phyloP scores from a whole-genome alignment of 495 filamentous ascomycete genomes.

The Aspergillus conjunctus region DNA sequence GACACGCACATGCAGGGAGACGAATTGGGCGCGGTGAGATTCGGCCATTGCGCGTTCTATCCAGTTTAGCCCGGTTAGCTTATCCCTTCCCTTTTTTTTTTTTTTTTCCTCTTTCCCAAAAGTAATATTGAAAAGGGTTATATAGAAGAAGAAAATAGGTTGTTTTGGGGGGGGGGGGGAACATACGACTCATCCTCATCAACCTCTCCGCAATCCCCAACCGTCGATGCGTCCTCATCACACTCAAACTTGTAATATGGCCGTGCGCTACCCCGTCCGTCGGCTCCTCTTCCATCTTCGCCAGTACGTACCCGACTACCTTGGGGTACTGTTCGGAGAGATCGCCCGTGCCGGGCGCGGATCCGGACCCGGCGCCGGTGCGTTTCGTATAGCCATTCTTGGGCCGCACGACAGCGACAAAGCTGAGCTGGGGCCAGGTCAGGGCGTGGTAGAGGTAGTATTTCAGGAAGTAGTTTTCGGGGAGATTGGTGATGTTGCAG shows the following conservation, averaged over 20 bases:
- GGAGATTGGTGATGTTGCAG: slow-evolving; percentile 97
- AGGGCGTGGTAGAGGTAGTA: slow-evolving; percentile 99
- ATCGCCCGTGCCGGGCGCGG: slow-evolving; percentile 28
- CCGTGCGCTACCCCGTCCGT: slow-evolving; percentile 88
- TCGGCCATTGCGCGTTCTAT: slow-evolving; percentile 95
- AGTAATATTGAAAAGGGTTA: slow-evolving; percentile 6
- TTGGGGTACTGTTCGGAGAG: slow-evolving; percentile 81
- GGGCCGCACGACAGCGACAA: slow-evolving; percentile 91
- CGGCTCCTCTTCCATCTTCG: slow-evolving; percentile 99
- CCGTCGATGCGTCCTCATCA: slow-evolving; percentile 93
- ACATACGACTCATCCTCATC: slow-evolving; percentile 94
- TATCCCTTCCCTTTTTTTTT: not conserved
- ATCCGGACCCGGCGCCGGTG: slow-evolving; percentile 1
- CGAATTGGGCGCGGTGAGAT: slow-evolving; percentile 85
- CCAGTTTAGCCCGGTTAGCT: slow-evolving; percentile 6
- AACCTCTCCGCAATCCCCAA: slow-evolving; percentile 93
- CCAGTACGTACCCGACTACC: slow-evolving; percentile 98
- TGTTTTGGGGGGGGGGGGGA: slow-evolving; percentile 11
- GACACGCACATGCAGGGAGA: slow-evolving; percentile 92
- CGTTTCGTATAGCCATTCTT: slow-evolving; percentile 53
- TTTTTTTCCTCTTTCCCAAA: slow-evolving; percentile 1
- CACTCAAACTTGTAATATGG: slow-evolving; percentile 92
- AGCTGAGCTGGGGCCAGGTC: slow-evolving; percentile 95
- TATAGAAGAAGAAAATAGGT: slow-evolving; percentile 5
- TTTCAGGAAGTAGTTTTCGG: slow-evolving; percentile 99